Evolutionary conservation across 108 stramenopile genomes (phyloP), one percentile per base, ranked within the genome.

Genomic region (Ochromonas danica): DNA sequence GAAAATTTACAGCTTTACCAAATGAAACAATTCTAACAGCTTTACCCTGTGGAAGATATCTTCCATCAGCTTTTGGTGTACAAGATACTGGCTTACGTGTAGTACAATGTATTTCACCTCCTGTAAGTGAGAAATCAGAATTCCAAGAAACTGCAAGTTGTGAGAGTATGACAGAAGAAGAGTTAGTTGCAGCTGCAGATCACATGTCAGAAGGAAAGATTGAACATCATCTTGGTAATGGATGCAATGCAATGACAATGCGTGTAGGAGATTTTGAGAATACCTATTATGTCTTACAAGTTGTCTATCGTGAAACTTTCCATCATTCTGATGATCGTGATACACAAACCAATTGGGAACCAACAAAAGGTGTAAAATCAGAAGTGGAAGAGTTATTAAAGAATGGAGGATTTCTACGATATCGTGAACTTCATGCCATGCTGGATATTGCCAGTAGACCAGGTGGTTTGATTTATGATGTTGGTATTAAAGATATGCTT

Each of bases 1-100:
- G 31, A 36, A 6, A 67, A 33, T 36, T 35, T 33, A 67, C 31
- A 25, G 63, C 17, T 6, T 67, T 14, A 6, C 30, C 30, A 6
- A 67, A 22, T 10, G 35, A 67, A 67, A 67, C 63, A 14, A 28
- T 67, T 36, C 63, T 67, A 3, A 57, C n/a, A n/a, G n/a, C 45
- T 22, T 51, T 51, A 6, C 6, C 45, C 45, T 51, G 45, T 51
- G 14, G 22, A 51, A 14, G 45, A 51, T 22, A 14, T 51, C 45
- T 14, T 51, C 6, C 45, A 51, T 14, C 6, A 51, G 6, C 6
- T 51, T 51, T 14, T 51, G 14, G 22, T 51, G 45, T 14, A 14
- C 45, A 22, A 51, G 45, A 51, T 51, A 51, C 45, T 51, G 63
- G 63, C 6, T 6, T 67, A 14, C 17, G 63, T 10, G 31, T 67